Evolutionary conservation across 2,329 filamentous ascomycete species (phyloP), one percentile per base, ranked within the genome.

Genomic region (Fusarium sambucinum): DNA sequence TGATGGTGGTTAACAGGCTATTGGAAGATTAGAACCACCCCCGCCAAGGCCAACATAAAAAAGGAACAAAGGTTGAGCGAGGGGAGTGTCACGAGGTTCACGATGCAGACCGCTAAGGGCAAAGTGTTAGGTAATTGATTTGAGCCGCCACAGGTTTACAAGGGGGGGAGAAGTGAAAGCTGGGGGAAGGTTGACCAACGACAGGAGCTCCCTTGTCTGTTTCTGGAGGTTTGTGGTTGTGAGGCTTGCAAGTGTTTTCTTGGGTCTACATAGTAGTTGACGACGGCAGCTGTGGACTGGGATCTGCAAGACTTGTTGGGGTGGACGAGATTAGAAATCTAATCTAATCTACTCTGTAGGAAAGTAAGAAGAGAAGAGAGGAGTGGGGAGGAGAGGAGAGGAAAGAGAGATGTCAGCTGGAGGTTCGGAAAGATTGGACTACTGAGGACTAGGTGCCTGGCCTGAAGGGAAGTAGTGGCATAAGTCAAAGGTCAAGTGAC

Each of bases 101-200:
- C 27, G 27, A 62, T 44, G 32, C 45, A 60, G 66, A 60, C 68
- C 70, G 65, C 71, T 72, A 72, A 60, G 52, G 64, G 66, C 58
- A 69, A 74, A 73, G 46, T 19, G 51, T 74, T 73, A 73, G 61
- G 66, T 73, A 73, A 73, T 66, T 65, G 46, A 57, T 58, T 57
- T 48, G 55, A 64, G 55, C 61, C 64, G 35, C 50, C 30, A 21
- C 41, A 63, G 33, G 23, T 35, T 40, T 23, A 45, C 63, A 69
- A 69, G 61, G 66, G 66, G 66, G 19, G 51, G 17, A n/a, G 44
- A 38, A 38, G 35, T 38, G n/a, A 63, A 48, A 35, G 61, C 51
- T 55, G n/a, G 38, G 33, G 32, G 55, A 47, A 63, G 53, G 69
- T 70, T 70, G 66, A 51, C 52, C 63, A 70, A 70, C 59, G 50